Percentiles rank a stretch among this genome's conserved stretches.
Evolutionary conservation across 495 filamentous ascomycete genomes (phyloP).

Genomic region (Aspergillus ellipticus): DNA sequence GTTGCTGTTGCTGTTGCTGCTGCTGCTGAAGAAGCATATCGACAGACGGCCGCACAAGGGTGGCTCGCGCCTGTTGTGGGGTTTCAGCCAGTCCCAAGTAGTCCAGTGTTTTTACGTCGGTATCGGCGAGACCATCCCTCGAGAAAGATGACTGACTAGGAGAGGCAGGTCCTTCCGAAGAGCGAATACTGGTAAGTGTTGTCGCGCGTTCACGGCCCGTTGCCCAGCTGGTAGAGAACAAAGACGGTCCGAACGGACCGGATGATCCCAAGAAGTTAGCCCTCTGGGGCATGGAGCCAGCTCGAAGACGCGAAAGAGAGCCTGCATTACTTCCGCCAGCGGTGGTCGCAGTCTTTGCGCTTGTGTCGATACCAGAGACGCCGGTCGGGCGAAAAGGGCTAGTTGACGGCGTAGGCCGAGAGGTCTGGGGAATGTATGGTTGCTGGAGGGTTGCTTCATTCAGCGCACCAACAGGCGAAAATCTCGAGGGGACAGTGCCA

Average conservation of each 20-base stretch:
- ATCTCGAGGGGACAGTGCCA: slow-evolving; percentile 93
- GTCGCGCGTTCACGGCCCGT: slow-evolving; percentile 72
- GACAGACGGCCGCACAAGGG: slow-evolving; percentile 55
- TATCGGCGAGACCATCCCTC: slow-evolving; percentile 78
- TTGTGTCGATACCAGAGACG: slow-evolving; percentile 63
- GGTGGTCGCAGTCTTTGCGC: slow-evolving; percentile 43
- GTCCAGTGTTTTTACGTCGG: slow-evolving; percentile 90
- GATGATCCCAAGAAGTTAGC: slow-evolving; percentile 58
- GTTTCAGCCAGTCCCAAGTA: slow-evolving; percentile 95
- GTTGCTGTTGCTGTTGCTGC: slow-evolving; percentile 57
- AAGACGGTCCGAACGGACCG: slow-evolving; percentile 80
- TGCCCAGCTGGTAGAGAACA: slow-evolving; percentile 85
- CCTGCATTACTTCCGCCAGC: slow-evolving; percentile 54
- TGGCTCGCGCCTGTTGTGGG: slow-evolving; percentile 73
- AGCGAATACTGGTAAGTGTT: slow-evolving; percentile 80
- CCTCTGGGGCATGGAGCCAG: slow-evolving; percentile 93
- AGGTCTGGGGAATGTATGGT: slow-evolving; percentile 71
- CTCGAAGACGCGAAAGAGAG: slow-evolving; percentile 80
- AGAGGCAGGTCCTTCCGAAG: slow-evolving; percentile 86
- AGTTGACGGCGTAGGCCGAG: slow-evolving; percentile 82
- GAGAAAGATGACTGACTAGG: slow-evolving; percentile 88
- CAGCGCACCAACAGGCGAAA: slow-evolving; percentile 65
- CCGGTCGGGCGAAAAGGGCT: slow-evolving; percentile 85
- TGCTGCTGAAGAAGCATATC: slow-evolving; percentile 48
- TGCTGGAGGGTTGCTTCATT: slow-evolving; percentile 59